Evolutionary conservation across 2,329 filamentous ascomycete genomes (phyloP).

Genomic region (Chrysosporium keratinophilum): DNA sequence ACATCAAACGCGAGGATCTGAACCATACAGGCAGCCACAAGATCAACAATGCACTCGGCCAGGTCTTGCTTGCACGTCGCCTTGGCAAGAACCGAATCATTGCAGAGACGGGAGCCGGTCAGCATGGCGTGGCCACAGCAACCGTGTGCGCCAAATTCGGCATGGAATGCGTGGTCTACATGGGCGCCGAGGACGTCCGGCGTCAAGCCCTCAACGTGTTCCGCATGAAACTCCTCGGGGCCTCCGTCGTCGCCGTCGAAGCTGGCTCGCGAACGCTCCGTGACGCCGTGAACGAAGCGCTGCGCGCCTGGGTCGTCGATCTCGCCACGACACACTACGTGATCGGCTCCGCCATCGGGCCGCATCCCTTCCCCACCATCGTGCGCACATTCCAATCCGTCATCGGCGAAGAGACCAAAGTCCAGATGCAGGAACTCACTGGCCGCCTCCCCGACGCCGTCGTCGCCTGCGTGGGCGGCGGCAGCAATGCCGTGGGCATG

Average conservation of each 20-base stretch:
- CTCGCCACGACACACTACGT: constrained; percentile 96
- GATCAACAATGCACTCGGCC: constrained; percentile 96
- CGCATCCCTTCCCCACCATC: constrained; percentile 95
- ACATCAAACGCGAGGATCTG: constrained; percentile 92
- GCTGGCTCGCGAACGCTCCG: constrained; percentile 74
- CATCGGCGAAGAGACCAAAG: constrained; percentile 88
- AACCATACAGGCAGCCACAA: constrained; percentile 98
- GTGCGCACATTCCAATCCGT: constrained; percentile 96
- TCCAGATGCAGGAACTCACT: constrained; percentile 73
- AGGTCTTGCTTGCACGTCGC: constrained; percentile 73
- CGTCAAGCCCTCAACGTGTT: constrained; percentile 96
- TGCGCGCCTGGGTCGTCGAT: constrained; percentile 86
- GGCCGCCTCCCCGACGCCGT: constrained; percentile 92
- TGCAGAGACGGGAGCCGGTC: constrained; percentile 91
- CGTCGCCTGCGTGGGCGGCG: constrained; percentile 91
- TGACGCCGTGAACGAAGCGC: constrained; percentile 87
- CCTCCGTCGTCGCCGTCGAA: constrained; percentile 84
- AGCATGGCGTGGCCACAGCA: constrained; percentile 94
- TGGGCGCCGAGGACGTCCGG: constrained; percentile 95
- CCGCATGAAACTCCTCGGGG: constrained; percentile 91
- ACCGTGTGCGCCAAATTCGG: constrained; percentile 97
- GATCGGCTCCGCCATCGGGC: constrained; percentile 92
- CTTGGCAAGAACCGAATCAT: constrained; percentile 96
- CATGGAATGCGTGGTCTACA: constrained; percentile 96
- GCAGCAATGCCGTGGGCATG: constrained; percentile 93